Evolutionary conservation across 208 protist species (phyloP), one percentile per base, ranked within the genome.

Genomic region (Kentomonas sorsogonicus): DNA sequence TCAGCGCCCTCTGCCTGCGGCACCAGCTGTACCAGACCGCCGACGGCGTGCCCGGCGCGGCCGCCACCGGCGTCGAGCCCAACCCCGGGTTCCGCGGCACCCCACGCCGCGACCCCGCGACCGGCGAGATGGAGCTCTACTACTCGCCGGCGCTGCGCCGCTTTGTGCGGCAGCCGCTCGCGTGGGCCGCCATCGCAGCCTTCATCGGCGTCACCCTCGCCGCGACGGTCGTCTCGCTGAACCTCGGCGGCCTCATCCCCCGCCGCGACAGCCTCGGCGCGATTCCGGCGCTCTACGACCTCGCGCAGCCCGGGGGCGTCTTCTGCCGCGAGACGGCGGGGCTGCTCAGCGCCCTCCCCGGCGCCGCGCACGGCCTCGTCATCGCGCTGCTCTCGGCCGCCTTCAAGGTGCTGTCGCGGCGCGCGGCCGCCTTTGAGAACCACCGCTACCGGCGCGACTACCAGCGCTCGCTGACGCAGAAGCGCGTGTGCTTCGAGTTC

Each of bases 391-490:
- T 87, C 13, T 86, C 83, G 68, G 20, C 29, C 9, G 22, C 60
- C 25, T 95, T 90, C 70, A 56, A 65, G 10, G 3, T 29, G 25
- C 33, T 95, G 30, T 74, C 77, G 22, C 69, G 62, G 39, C 48
- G 53, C 44, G 63, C 91, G 40, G 92, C 65, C 13, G 60, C 64
- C 30, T 66, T 74, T 46, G 83, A 91, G 66, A 89, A 89, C 72
- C 75, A 89, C 53, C 51, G 57, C 23, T 68, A 71, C 52, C 53
- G 75, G 7, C 68, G 58, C n/a, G 75, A 86, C 44, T 78, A 83
- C 54, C 61, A 80, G 7, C 69, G 70, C 20, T 65, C 81, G 11
- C 56, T 89, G 38, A 87, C 71, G 52, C 57, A 79, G 48, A 91
- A 91, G 70, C 69, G 77, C 0, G 74, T 87, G 9, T 51, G 60